Percentiles rank a stretch among this genome's conserved stretches.
Conservation (phyloP, 805 yeast genomes). For the Jamesozyma jinghongensis region DNA sequence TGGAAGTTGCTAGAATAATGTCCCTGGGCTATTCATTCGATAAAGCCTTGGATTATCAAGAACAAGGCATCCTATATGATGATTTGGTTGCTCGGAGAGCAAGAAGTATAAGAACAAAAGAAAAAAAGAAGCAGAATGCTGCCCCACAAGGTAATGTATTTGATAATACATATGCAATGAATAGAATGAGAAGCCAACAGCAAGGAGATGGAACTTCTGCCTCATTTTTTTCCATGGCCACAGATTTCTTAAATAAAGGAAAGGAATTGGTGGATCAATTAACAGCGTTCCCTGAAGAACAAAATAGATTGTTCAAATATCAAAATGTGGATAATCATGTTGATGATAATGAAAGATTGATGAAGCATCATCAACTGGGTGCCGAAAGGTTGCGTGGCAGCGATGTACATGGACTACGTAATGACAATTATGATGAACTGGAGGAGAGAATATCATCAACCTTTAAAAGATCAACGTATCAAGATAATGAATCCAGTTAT, state of each 20-base stretch:
- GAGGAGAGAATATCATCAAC: no score
- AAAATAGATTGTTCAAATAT: conserved; percentile 10
- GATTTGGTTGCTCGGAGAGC: conserved; percentile 5
- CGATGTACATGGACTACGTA: no score
- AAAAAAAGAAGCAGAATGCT: background rate
- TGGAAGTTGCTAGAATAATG: conserved; percentile 30
- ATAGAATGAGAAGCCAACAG: background rate
- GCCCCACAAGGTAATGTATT: conserved; percentile 1
- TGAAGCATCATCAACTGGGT: background rate
- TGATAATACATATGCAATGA: conserved; percentile 4
- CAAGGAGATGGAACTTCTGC: background rate
- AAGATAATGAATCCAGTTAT: no score
- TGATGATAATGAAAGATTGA: background rate
- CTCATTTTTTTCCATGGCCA: conserved; percentile 20
- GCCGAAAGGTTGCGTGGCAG: no score
- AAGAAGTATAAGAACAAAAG: background rate
- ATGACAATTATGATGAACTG: no score
- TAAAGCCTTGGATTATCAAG: conserved; percentile 17
- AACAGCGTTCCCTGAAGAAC: conserved; percentile 18
- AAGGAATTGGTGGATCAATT: conserved; percentile 25
- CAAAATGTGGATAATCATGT: background rate
- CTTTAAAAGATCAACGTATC: no score
- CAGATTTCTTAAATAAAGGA: conserved; percentile 25
- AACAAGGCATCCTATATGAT: conserved; percentile 22
- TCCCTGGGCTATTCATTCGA: conserved; percentile 23